Evolutionary conservation across 441 rosid genomes (phyloP).

Genomic region (Sinapis alba): DNA sequence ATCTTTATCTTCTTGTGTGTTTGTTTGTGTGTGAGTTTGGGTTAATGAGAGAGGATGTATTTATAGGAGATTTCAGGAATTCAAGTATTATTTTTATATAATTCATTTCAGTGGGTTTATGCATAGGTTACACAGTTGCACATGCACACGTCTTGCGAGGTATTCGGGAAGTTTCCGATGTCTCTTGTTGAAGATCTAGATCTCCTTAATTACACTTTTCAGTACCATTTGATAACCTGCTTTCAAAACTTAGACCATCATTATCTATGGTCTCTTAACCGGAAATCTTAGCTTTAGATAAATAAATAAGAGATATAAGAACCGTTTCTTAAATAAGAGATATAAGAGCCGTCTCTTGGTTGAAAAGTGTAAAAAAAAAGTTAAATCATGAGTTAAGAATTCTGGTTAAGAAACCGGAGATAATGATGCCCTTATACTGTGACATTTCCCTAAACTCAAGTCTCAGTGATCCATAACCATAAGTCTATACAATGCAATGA

Average conservation of each 20-base stretch:
- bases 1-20: constrained; percentile 20
- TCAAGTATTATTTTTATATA: not conserved
- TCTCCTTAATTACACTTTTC: not conserved
- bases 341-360: too few species aligned
- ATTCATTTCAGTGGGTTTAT: not conserved
- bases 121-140: not conserved
- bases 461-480: not conserved
- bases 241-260: too few species aligned
- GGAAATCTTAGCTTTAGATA: too few species aligned
- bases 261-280: too few species aligned
- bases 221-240: not conserved
- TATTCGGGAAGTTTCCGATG: constrained; percentile 24
- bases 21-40: constrained; percentile 15
- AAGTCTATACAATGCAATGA: not conserved
- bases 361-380: too few species aligned
- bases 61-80: constrained; percentile 20
- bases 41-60: not conserved
- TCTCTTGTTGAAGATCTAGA: constrained; percentile 11
- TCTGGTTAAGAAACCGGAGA: too few species aligned
- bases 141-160: constrained; percentile 18
- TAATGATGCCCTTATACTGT: not conserved
- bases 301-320: too few species aligned
- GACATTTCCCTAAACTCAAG: not conserved
- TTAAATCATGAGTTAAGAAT: too few species aligned
- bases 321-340: too few species aligned